Evolutionary conservation across 805 yeast species (phyloP).

Genomic region (Metschnikowia continentalis): DNA sequence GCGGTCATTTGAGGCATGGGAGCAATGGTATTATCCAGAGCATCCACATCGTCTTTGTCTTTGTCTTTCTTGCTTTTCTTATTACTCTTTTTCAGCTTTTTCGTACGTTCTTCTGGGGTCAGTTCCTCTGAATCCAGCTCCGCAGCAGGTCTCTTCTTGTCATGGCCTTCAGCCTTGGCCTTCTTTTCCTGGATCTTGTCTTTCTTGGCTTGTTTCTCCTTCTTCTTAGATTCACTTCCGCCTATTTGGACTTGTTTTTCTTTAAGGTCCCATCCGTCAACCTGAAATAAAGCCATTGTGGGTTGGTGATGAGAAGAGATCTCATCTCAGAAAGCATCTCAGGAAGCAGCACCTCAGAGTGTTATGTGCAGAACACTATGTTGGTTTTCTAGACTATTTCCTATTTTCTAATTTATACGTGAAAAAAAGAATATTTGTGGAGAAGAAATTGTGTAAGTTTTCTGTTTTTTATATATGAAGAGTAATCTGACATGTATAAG

Average conservation of each 20-base stretch:
- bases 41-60: not conserved
- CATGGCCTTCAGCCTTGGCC: constrained; percentile 9
- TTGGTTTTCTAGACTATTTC: no score
- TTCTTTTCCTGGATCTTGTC: constrained; percentile 7
- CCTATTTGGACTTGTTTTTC: constrained; percentile 48
- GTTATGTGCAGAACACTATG: not conserved
- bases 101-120: not conserved
- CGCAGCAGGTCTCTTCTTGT: constrained; percentile 8
- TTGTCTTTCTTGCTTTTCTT: not conserved
- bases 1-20: constrained; percentile 20
- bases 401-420: no score
- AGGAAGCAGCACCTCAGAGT: not conserved
- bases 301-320: not conserved
- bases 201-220: constrained; percentile 19
- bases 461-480: no score
- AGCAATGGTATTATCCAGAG: constrained; percentile 11
- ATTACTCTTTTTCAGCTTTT: not conserved
- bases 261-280: constrained; percentile 77
- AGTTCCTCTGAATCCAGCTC: not conserved
- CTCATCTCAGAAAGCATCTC: constrained; percentile 1
- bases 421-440: no score
- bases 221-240: constrained; percentile 26
- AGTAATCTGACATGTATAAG: no score
- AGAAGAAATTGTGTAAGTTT: no score
- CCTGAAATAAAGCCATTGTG: constrained; percentile 67